Base-by-base conservation (phyloP, 1,139 yeast genomes). In the Saccharomyces hybrid region DNA sequence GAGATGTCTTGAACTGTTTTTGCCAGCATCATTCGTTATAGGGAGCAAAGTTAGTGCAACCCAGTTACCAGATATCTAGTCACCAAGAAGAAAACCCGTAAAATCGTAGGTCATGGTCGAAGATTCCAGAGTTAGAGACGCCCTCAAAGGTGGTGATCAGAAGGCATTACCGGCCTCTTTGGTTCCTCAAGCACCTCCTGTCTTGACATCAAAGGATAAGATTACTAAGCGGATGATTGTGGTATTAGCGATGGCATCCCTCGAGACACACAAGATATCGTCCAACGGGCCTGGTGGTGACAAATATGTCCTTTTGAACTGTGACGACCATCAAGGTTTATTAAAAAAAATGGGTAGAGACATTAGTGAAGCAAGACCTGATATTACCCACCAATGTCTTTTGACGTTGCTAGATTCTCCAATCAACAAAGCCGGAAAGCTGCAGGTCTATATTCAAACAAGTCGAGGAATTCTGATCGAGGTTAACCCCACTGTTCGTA, bases 321-420 rank as follows among this genome's bases (percentile, higher is more conserved):
- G 99, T 77, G 99, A 93, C 72, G 99, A 93, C 71, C 99, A 93
- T 71, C 99, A 93, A 75, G 98, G 98, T 14, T 78, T 93, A 55
- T 77, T 93, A 65, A 86, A 95, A 72, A 91, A 90, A 70, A 89
- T 91, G 95, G 96, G 96, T 50, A 81, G 97, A 69, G 98, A 93
- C 70, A 93, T 93, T 62, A 91, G 97, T 49, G 99, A 93, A 70
- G 98, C 97, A 5, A 83, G 99, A 72, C 99, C 99, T 23, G 99
- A 93, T 72, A 93, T 93, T 66, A 91, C 98, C 49, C 99, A 93
- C 70, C 93, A 88, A 72, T 93, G 99, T 76, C 81, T 93, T 53
- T 78, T 93, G 70, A 93, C 99, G 2, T 78, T 93, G 62, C 78
- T 93, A 66, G 99, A 93, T 70, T 88, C 97, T 13, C 99, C 99